Percentiles rank a stretch among this genome's conserved stretches.
Conservation (phyloP, 1,284 basidiomycete genomes). For the Rhodotorula sp. region DNA sequence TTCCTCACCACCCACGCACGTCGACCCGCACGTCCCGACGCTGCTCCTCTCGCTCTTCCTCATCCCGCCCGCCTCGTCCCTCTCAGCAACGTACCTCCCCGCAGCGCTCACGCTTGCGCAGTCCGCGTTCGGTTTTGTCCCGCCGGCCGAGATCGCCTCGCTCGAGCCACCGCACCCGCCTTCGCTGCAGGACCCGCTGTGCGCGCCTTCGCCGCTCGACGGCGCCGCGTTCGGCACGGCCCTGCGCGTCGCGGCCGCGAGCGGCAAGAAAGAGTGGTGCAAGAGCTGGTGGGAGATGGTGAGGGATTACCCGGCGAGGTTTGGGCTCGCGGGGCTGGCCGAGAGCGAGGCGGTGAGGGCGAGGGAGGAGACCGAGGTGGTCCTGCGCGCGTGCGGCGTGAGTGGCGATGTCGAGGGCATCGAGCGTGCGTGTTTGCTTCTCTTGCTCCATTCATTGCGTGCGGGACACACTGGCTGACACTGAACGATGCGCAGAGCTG, state of each 20-base stretch:
- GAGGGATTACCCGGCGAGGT: constrained; percentile 33
- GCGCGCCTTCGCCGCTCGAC: constrained; percentile 26
- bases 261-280: constrained; percentile 29
- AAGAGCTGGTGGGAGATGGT: constrained; percentile 36
- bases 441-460: neutral
- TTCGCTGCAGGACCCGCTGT: neutral
- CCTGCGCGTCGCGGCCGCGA: constrained; percentile 17
- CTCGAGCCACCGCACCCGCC: constrained; percentile 11
- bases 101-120: constrained; percentile 18
- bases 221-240: constrained; percentile 24
- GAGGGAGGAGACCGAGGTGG: constrained; percentile 39
- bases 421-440: constrained; percentile 27
- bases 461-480: neutral
- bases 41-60: constrained; percentile 17
- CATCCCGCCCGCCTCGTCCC: neutral
- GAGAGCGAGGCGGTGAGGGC: constrained; percentile 6
- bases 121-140: constrained; percentile 26
- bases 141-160: constrained; percentile 11
- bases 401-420: constrained; percentile 26
- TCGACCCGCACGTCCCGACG: constrained; percentile 10
- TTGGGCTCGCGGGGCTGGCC: constrained; percentile 8
- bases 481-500: neutral
- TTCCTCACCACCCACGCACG: neutral
- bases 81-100: constrained; percentile 18
- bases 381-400: constrained; percentile 32